phyloP scores from a whole-genome alignment of 495 filamentous ascomycete species.

The Neurospora sp. region DNA sequence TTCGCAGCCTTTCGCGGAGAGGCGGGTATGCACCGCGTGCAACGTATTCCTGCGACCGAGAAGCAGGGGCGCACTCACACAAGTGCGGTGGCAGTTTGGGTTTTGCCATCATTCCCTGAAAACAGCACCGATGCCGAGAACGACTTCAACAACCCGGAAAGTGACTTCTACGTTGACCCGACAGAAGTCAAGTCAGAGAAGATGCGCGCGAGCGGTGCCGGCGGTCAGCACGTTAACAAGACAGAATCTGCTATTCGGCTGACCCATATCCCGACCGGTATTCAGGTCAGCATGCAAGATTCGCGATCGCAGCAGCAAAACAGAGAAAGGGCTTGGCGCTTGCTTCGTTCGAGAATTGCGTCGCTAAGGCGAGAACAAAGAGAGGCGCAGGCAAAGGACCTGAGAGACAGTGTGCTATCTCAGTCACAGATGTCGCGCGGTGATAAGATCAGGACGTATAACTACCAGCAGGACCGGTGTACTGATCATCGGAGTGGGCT shows the following conservation, averaged over 20 bases:
- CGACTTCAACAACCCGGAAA: conserved; percentile 71
- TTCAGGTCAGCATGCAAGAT: conserved; percentile 84
- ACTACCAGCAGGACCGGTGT: conserved; percentile 84
- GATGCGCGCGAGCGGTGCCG: conserved; percentile 86
- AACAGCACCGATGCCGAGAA: conserved; percentile 35
- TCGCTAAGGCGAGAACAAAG: conserved; percentile 71
- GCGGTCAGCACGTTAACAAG: conserved; percentile 96
- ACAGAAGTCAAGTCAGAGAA: conserved; percentile 78
- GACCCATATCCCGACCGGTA: conserved; percentile 83
- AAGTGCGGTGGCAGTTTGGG: conserved; percentile 81
- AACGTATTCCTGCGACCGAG: conserved; percentile 86
- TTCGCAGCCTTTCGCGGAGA: conserved; percentile 76
- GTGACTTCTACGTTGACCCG: conserved; percentile 82
- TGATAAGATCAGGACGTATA: conserved; percentile 93
- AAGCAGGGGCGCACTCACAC: conserved; percentile 86
- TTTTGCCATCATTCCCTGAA: conserved; percentile 75
- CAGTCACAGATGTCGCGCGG: conserved; percentile 78
- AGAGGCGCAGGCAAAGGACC: conserved; percentile 65
- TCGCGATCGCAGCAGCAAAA: conserved; percentile 84
- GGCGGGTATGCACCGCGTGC: conserved; percentile 89
- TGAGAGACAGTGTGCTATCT: conserved; percentile 65
- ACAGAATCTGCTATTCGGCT: conserved; percentile 92
- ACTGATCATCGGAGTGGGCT: conserved; percentile 87
- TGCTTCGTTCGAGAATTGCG: conserved; percentile 75
- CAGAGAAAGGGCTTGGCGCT: conserved; percentile 71